A percentile compares a stretch with the other conserved stretches of the same genome.
These are phyloP conservation scores for Tetragonia tetragonoides DNA, from an alignment of 148 eudicot genomes.

Conservation along the genomic window DNA sequence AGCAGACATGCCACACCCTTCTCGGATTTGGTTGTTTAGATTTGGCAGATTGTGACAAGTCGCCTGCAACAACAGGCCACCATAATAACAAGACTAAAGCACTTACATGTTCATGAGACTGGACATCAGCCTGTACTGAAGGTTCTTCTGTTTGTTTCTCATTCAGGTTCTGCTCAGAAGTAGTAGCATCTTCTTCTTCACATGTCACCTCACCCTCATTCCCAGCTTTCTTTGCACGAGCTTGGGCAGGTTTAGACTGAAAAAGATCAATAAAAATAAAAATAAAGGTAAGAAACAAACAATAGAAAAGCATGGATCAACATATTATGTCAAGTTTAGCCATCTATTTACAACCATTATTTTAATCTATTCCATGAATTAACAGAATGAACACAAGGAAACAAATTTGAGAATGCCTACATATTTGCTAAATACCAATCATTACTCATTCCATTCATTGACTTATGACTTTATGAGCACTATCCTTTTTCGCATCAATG, in stretches of 20 bases:
- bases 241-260: conserved; percentile 60
- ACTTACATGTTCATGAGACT: conserved; percentile 51
- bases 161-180: conserved; percentile 46
- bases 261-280: background rate
- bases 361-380: background rate
- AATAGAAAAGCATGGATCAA: conserved; percentile 3
- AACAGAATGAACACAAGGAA: background rate
- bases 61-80: background rate
- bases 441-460: background rate
- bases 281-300: background rate
- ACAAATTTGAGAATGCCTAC: background rate
- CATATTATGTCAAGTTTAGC: background rate
- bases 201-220: conserved; percentile 51
- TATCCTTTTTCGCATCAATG: no score
- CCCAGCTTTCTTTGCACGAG: conserved; percentile 60
- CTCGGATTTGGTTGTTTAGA: background rate
- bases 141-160: conserved; percentile 58
- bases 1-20: background rate
- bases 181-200: conserved; percentile 61
- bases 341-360: background rate
- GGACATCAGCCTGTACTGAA: conserved; percentile 41
- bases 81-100: background rate
- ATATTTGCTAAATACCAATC: background rate
- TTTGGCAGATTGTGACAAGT: background rate
- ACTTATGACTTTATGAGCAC: no score